phyloP scores from a whole-genome alignment of 2,329 filamentous ascomycete genomes.

The Sporothrix sp. region DNA sequence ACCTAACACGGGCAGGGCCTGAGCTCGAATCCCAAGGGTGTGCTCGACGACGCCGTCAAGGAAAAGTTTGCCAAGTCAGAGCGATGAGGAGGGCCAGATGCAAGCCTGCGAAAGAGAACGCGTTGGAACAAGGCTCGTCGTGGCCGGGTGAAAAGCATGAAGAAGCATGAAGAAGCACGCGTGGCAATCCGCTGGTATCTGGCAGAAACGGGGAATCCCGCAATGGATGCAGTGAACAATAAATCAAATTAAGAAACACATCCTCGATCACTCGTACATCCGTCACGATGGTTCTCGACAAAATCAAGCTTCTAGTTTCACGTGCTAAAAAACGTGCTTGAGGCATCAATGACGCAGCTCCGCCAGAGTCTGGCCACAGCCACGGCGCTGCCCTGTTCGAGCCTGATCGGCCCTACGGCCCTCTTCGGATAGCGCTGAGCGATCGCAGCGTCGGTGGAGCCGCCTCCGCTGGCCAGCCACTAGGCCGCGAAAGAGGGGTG shows the following conservation, averaged over 20 bases:
- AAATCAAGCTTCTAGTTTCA: not conserved
- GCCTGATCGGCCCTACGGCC: constrained; percentile 3
- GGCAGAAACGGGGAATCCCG: too few species aligned
- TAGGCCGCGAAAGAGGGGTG: not conserved
- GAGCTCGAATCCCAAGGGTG: constrained; percentile 55
- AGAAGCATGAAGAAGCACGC: too few species aligned
- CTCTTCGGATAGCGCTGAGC: not conserved
- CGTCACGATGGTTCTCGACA: not conserved
- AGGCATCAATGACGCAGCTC: constrained; percentile 9
- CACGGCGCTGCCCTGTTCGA: not conserved
- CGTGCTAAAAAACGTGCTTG: not conserved
- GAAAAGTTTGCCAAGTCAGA: constrained; percentile 55
- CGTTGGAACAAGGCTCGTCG: not conserved
- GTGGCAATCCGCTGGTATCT: too few species aligned
- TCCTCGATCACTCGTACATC: too few species aligned
- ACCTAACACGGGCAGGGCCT: constrained; percentile 25
- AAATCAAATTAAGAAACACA: too few species aligned
- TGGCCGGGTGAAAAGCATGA: too few species aligned
- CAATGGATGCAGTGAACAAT: too few species aligned
- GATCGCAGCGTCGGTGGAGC: constrained; percentile 3
- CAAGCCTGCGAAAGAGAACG: constrained; percentile 7
- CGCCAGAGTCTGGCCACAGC: not conserved
- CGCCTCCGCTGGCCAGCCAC: not conserved
- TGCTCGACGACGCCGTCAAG: constrained; percentile 50
- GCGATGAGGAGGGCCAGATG: too few species aligned